Conservation (phyloP, 768 basidiomycete species). For the Termitomyces sp. region DNA sequence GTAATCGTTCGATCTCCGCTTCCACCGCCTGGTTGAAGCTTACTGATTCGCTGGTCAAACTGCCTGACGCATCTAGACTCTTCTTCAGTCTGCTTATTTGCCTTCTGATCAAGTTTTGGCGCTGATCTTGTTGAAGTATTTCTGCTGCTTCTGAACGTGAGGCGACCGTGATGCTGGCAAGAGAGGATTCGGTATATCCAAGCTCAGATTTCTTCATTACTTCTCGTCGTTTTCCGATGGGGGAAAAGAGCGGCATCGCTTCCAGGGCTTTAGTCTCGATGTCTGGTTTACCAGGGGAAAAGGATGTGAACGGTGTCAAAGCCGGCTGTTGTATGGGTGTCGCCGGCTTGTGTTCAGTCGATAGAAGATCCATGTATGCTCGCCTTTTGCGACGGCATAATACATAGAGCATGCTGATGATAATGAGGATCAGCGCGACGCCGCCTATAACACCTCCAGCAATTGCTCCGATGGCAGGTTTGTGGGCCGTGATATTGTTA, state of each 20-base stretch:
- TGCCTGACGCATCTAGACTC: not conserved
- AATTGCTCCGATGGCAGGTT: conserved; percentile 5
- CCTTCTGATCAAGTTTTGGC: not conserved
- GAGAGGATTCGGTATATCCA: not conserved
- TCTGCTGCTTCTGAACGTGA: not conserved
- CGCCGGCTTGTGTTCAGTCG: not conserved
- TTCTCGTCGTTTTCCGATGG: not conserved
- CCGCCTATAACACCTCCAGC: conserved; percentile 12
- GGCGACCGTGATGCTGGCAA: no score
- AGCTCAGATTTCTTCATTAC: not conserved
- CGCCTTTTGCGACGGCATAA: not conserved
- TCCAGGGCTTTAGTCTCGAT: not conserved
- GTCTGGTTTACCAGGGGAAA: not conserved
- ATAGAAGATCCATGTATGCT: not conserved
- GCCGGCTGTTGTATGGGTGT: not conserved
- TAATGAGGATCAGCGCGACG: not conserved
- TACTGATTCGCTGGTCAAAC: not conserved
- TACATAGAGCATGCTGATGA: conserved; percentile 2
- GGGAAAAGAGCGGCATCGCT: not conserved
- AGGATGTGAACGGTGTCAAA: not conserved
- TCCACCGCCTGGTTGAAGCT: conserved; percentile 4
- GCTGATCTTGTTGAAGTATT: not conserved
- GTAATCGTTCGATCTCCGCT: conserved; percentile 7
- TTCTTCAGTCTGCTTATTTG: not conserved
- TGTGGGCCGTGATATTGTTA: not conserved